Evolutionary conservation across 306 rosid species (phyloP).

Genomic region (Argentina anserina): DNA sequence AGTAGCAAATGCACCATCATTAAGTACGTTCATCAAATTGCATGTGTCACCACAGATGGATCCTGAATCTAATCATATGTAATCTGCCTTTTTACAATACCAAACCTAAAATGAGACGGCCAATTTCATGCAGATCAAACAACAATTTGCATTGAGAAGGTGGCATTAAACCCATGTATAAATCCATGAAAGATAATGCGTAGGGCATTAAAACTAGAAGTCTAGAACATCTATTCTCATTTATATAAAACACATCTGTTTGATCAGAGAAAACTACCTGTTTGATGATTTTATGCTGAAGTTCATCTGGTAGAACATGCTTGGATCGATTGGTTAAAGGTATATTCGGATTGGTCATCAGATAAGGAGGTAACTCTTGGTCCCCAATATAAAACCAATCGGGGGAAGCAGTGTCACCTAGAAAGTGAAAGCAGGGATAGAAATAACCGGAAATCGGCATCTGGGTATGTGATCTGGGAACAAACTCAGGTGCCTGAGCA

Average conservation of each 20-base stretch:
- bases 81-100: neutral
- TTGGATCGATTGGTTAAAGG: slow-evolving; percentile 48
- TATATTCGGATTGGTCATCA: slow-evolving; percentile 39
- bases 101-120: neutral
- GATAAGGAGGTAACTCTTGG: slow-evolving; percentile 50
- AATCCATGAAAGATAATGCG: neutral
- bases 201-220: neutral
- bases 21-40: neutral
- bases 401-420: slow-evolving; percentile 55
- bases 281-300: slow-evolving; percentile 73
- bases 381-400: slow-evolving; percentile 81
- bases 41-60: neutral
- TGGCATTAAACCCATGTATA: too few species aligned
- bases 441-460: slow-evolving; percentile 66
- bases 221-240: neutral
- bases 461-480: slow-evolving; percentile 73
- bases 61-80: neutral
- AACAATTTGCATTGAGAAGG: neutral
- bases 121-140: neutral
- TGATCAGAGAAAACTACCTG: slow-evolving; percentile 43
- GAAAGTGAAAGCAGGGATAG: slow-evolving; percentile 70
- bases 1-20: neutral
- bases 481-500: slow-evolving; percentile 93
- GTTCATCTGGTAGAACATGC: slow-evolving; percentile 53
- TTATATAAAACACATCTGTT: neutral